Percentiles rank a stretch among this genome's conserved stretches.
These are phyloP conservation scores for Liquidambar formosana DNA, from an alignment of 164 flowering plant genomes.

Conservation along the genomic window DNA sequence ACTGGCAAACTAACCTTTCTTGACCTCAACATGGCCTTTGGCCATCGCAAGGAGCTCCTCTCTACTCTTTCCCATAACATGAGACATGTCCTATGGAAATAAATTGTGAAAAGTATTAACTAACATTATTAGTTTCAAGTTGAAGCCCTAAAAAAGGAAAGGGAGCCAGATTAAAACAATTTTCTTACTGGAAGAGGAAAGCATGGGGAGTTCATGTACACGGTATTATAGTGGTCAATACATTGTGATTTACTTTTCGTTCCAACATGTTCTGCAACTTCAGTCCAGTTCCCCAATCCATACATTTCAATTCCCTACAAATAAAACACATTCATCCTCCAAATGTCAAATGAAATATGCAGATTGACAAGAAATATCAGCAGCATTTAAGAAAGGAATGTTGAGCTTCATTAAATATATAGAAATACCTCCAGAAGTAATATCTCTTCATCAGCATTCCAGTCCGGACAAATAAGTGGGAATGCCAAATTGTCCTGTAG, in stretches of 20 bases:
- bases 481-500: conserved; percentile 87
- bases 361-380: background rate
- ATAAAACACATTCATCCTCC: background rate
- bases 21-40: conserved; percentile 53
- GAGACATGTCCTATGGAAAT: conserved; percentile 80
- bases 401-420: background rate
- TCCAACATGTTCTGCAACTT: conserved; percentile 96
- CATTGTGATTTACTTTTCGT: conserved; percentile 81
- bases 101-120: background rate
- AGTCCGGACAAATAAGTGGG: conserved; percentile 88
- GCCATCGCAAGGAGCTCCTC: conserved; percentile 98
- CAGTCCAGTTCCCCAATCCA: conserved; percentile 92
- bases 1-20: conserved; percentile 54
- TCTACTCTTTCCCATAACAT: conserved; percentile 87
- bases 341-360: conserved; percentile 5
- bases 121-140: background rate
- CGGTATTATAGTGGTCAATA: conserved; percentile 67
- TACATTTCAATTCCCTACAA: conserved; percentile 92
- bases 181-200: conserved; percentile 85
- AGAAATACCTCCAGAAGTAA: conserved; percentile 82
- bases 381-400: background rate
- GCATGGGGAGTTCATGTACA: conserved; percentile 85
- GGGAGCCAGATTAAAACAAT: background rate
- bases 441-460: conserved; percentile 99
- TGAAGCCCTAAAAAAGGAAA: background rate